These are phyloP conservation scores for Fusarium buxicola DNA, from an alignment of 2,329 filamentous ascomycete species.

Conservation along the genomic window DNA sequence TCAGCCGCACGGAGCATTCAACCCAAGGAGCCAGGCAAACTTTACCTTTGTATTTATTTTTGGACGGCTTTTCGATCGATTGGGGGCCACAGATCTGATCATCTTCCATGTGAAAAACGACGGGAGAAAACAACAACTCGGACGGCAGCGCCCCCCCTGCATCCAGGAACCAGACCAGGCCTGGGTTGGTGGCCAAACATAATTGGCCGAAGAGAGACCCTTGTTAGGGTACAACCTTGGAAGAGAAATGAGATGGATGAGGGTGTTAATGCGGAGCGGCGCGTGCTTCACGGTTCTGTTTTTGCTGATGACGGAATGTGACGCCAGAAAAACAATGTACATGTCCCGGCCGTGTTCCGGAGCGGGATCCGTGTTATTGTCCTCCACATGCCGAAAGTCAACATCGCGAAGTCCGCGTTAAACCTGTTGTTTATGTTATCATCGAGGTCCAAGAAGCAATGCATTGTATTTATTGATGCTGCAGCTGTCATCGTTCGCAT, in stretches of 20 bases:
- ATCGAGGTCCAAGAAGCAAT: neutral
- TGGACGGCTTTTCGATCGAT: slow-evolving; percentile 35
- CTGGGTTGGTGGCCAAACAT: slow-evolving; percentile 25
- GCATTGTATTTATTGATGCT: slow-evolving; percentile 2
- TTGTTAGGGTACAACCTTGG: slow-evolving; percentile 29
- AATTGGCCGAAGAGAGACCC: slow-evolving; percentile 31
- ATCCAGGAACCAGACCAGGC: slow-evolving; percentile 11
- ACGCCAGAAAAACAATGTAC: slow-evolving; percentile 10
- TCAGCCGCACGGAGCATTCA: slow-evolving; percentile 4
- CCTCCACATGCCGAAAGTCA: slow-evolving; percentile 18
- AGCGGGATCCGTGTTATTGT: slow-evolving; percentile 12
- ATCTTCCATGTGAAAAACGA: slow-evolving; percentile 15
- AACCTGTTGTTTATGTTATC: slow-evolving; percentile 23
- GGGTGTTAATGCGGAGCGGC: slow-evolving; percentile 30
- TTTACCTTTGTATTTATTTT: slow-evolving; percentile 25
- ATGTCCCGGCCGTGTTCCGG: slow-evolving; percentile 3
- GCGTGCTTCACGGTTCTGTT: neutral
- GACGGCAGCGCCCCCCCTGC: slow-evolving; percentile 2
- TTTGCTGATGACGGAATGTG: slow-evolving; percentile 32
- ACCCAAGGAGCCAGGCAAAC: neutral
- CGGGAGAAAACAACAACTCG: slow-evolving; percentile 1
- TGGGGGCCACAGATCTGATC: slow-evolving; percentile 28
- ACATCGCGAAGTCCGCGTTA: slow-evolving; percentile 17
- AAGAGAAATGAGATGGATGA: slow-evolving; percentile 41
- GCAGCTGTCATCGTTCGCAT: slow-evolving; percentile 16